phyloP scores from a whole-genome alignment of 2,329 filamentous ascomycete species.

The Pseudogymnoascus sp. region DNA sequence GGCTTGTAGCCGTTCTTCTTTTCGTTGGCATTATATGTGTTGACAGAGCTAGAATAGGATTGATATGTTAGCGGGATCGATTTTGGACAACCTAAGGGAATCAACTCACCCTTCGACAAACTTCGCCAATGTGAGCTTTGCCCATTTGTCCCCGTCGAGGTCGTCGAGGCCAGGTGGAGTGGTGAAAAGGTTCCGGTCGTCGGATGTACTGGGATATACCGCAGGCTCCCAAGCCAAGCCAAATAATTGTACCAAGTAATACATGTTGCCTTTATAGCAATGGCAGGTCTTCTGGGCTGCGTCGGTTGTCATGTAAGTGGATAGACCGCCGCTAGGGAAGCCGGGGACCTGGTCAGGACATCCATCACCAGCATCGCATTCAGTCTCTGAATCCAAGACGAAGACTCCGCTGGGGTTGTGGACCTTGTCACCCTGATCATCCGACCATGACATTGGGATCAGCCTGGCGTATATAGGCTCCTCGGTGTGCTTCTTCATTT shows the following conservation, averaged over 20 bases:
- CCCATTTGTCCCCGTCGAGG: not conserved
- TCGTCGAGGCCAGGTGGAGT: not conserved
- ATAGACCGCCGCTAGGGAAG: not conserved
- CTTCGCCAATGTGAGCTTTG: not conserved
- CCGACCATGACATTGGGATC: not conserved
- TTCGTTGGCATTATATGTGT: not conserved
- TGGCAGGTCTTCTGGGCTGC: not conserved
- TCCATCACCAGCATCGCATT: not conserved
- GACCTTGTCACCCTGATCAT: not conserved
- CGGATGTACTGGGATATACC: not conserved
- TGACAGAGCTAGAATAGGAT: not conserved
- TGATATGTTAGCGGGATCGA: not conserved
- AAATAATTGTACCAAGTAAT: not conserved
- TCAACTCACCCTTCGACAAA: not conserved
- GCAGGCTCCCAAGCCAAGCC: not conserved
- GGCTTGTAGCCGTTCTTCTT: not conserved
- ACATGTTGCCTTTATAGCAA: not conserved
- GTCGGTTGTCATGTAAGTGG: not conserved
- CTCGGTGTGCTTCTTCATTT: not conserved
- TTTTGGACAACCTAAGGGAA: not conserved
- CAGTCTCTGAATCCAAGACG: not conserved
- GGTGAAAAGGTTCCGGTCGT: not conserved
- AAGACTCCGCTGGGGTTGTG: not conserved
- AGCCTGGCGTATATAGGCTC: not conserved
- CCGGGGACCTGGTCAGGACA: not conserved